Percentiles rank a stretch among this genome's conserved stretches.
phyloP scores from a whole-genome alignment of 2,329 filamentous ascomycete genomes.

The Fusarium marasasianum region DNA sequence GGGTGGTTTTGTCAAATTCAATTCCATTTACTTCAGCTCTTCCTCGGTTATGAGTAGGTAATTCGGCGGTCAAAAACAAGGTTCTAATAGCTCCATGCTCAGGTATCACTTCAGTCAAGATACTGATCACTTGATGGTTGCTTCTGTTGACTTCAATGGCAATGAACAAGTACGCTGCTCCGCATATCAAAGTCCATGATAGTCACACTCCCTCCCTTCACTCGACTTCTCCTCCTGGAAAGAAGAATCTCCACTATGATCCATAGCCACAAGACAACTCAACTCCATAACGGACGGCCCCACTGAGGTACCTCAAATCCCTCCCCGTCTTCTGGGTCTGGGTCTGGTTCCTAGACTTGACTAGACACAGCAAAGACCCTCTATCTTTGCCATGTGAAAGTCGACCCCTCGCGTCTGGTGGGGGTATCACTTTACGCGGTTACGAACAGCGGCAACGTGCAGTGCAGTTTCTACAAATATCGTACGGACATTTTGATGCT shows the following conservation, averaged over 20 bases:
- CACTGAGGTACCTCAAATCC: conserved; percentile 14
- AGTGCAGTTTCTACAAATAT: conserved; percentile 13
- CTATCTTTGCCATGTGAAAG: conserved; percentile 32
- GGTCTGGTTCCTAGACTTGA: conserved; percentile 32
- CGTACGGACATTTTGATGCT: not conserved
- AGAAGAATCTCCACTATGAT: conserved; percentile 22
- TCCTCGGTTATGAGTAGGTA: not conserved
- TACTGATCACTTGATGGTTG: not conserved
- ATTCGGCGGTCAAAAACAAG: not conserved
- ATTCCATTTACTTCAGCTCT: conserved; percentile 5
- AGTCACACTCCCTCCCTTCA: conserved; percentile 37
- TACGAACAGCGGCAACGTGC: conserved; percentile 28
- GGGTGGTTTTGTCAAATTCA: conserved; percentile 24
- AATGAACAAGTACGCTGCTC: not conserved
- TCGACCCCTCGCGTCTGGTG: conserved; percentile 18
- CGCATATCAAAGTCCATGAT: conserved; percentile 28
- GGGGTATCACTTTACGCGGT: conserved; percentile 20
- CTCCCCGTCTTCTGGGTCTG: conserved; percentile 18
- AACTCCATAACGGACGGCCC: conserved; percentile 38
- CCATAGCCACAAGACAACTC: conserved; percentile 17
- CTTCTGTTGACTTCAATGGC: not conserved
- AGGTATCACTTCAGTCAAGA: not conserved
- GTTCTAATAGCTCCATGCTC: not conserved
- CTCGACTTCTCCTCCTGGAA: conserved; percentile 1
- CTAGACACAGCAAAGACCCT: conserved; percentile 16